Percentiles rank a stretch among this genome's conserved stretches.
Conservation (phyloP, 768 basidiomycete genomes). For the Pulveroboletus sp. region DNA sequence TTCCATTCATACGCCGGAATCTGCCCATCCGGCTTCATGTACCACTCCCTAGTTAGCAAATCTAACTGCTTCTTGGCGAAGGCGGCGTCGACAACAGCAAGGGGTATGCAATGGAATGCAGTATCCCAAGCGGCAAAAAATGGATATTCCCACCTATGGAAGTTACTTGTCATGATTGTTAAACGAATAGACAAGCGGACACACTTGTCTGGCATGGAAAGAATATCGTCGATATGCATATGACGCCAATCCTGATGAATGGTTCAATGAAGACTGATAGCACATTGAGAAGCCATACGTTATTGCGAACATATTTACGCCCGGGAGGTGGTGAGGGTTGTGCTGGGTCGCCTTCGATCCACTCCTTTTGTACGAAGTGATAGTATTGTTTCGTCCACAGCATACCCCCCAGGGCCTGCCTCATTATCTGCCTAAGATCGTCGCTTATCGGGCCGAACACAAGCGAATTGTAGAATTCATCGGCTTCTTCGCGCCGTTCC, state of each 20-base stretch:
- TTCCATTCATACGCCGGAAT: slow-evolving; percentile 99
- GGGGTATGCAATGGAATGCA: slow-evolving; percentile 98
- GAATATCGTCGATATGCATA: slow-evolving; percentile 89
- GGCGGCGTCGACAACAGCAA: slow-evolving; percentile 90
- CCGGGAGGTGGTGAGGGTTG: slow-evolving; percentile 93
- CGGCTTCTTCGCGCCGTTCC: slow-evolving; percentile 86
- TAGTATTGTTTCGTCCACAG: slow-evolving; percentile 99
- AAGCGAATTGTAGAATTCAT: slow-evolving; percentile 88
- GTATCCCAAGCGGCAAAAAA: slow-evolving; percentile 99
- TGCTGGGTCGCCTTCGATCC: slow-evolving; percentile 92
- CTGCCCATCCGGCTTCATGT: slow-evolving; percentile 98
- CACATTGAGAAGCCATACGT: slow-evolving; percentile 39
- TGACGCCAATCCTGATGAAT: slow-evolving; percentile 83
- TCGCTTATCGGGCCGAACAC: slow-evolving; percentile 83
- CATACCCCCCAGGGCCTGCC: slow-evolving; percentile 96
- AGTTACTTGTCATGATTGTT: slow-evolving; percentile 4
- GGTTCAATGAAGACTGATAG: not conserved
- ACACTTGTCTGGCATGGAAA: slow-evolving; percentile 99
- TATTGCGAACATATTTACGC: slow-evolving; percentile 80
- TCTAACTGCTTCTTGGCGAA: slow-evolving; percentile 99
- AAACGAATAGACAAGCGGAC: slow-evolving; percentile 14
- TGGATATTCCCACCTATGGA: slow-evolving; percentile 88
- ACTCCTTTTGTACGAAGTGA: slow-evolving; percentile 92
- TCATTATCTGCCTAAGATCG: slow-evolving; percentile 92
- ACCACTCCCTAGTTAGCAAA: slow-evolving; percentile 96